Evolutionary conservation across 495 filamentous ascomycete genomes (phyloP), one percentile per base, ranked within the genome.

Genomic region (Evansstolkia leycettana): DNA sequence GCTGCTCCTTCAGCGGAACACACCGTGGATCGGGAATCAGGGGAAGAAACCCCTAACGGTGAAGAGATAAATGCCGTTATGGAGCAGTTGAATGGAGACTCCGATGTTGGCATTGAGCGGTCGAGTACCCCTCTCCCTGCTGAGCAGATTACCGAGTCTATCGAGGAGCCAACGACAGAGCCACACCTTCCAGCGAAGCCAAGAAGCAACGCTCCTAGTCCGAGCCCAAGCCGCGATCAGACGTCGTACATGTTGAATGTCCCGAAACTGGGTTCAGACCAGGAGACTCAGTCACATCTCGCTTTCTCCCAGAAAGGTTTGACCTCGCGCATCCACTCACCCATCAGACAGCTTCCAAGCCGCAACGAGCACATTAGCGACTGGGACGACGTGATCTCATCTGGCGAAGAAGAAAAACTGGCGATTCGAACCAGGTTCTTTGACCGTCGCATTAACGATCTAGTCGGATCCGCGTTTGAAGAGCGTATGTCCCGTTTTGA

Each of bases 311-410:
- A 58, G 11, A 60, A 54, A 39, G 51, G 49, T 31, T 41, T 61
- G 17, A 46, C 45, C 17, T 59, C 59, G 19, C 50, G 49, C 27
- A 46, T 67, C 28, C 66, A 75, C 11, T 75, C 75, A 1, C 64
- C 72, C 19, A 58, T 84, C 20, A 76, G 79, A 34, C 73, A 74
- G 34, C 65, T 89, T 27, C 75, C 83, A 41, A 76, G 67, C 27
- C 65, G 73, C 13, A 63, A 82, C 38, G 56, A 77, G 9, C 80
- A 82, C 26, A 67, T 75, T 41, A 94, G 84, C 42, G 88, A 95
- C 50, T 96, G 90, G 90, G 82, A 89, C 44, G 82, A 84, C 52
- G 76, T 80, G 35, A 73, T 94, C 39, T 84, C 80, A 17, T 82
- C 81, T 5, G 75, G 75, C 15, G 86, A 93, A 40, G 84, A 90